phyloP scores from a whole-genome alignment of 495 filamentous ascomycete species.

The Aspergillus carlsbadensis region DNA sequence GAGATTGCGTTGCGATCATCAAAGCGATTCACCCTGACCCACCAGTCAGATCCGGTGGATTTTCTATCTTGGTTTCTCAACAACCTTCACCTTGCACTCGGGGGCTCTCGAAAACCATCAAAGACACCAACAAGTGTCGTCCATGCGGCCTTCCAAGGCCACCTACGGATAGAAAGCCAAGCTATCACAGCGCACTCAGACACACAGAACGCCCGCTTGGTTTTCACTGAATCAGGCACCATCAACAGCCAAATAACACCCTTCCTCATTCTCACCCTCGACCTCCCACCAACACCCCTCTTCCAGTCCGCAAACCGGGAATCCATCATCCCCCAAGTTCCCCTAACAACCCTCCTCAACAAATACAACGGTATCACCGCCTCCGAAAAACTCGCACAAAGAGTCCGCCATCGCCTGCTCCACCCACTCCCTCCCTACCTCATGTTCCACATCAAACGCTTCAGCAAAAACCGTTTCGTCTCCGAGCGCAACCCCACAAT shows the following conservation, averaged over 20 bases:
- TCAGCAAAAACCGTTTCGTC: conserved; percentile 94
- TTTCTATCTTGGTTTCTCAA: conserved; percentile 98
- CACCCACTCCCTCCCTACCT: conserved; percentile 92
- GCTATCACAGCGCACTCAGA: conserved; percentile 91
- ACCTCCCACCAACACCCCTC: conserved; percentile 89
- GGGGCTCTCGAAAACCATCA: conserved; percentile 83
- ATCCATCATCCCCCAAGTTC: conserved; percentile 96
- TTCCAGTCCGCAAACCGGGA: conserved; percentile 89
- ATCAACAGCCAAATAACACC: conserved; percentile 73
- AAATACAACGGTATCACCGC: conserved; percentile 92
- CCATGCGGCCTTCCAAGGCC: conserved; percentile 90
- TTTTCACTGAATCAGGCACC: conserved; percentile 86
- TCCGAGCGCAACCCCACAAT: conserved; percentile 96
- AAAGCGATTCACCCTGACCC: conserved; percentile 88
- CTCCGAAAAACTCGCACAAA: conserved; percentile 83
- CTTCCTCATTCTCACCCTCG: conserved; percentile 88
- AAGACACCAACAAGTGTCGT: conserved; percentile 65
- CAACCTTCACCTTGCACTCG: conserved; percentile 86
- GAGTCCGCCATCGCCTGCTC: conserved; percentile 84
- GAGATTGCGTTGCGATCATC: conserved; percentile 87
- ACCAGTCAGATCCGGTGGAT: conserved; percentile 92
- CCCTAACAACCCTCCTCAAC: conserved; percentile 79
- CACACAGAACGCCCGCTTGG: conserved; percentile 74
- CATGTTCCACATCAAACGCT: conserved; percentile 95
- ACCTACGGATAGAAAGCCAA: conserved; percentile 88